Base-by-base conservation (phyloP, 2,329 filamentous ascomycete genomes). In the Aureobasidium sp. region DNA sequence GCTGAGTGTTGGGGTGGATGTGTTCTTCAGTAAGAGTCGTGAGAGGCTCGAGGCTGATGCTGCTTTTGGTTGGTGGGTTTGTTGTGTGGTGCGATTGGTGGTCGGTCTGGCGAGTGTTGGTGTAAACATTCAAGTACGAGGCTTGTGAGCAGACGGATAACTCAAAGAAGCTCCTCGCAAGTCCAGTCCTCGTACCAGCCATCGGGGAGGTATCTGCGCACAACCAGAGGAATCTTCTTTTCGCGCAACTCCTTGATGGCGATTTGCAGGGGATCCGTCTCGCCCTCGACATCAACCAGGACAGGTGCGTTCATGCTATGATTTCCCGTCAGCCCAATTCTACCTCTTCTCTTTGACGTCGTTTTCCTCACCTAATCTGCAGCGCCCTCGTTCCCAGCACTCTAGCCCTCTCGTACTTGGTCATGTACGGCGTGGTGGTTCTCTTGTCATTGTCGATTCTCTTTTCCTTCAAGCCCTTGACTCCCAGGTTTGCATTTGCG, bases 101-200 rank as follows among this genome's bases (percentile, higher is more conserved):
- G 8, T 31, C n/a, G 31, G 48, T 2, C n/a, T 37, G 7, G 25
- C 34, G 15, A n/a, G 27, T 34, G 27, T 20, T n/a, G 2, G 12
- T 7, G 8, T 6, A 48, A 3, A 8, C 2, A 5, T 48, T 48
- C 20, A 3, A 22, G 31, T 31, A 17, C 2, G 8, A 27, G 14
- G 8, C 15, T n/a, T 14, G 20, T 37, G 48, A 44, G 52, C 39
- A 25, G 6, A 22, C 39, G 31, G 29, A 27, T 36, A 2, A 37
- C 47, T 72, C 76, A 82, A 61, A 96, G 83, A 67, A 97, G 82
- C 77, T 99, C 94, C 78, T 97, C 94, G 78, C 92, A 97, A 39
- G 92, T 96, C 94, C 94, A 99, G 76, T 99, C 94, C 82, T 99
- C 94, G 77, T 97, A 97, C 90, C 85, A 96, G 80, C 94, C 94